Percentiles rank a stretch among this genome's conserved stretches.
phyloP scores from a whole-genome alignment of 768 basidiomycete genomes.

The Nidularia sp. region DNA sequence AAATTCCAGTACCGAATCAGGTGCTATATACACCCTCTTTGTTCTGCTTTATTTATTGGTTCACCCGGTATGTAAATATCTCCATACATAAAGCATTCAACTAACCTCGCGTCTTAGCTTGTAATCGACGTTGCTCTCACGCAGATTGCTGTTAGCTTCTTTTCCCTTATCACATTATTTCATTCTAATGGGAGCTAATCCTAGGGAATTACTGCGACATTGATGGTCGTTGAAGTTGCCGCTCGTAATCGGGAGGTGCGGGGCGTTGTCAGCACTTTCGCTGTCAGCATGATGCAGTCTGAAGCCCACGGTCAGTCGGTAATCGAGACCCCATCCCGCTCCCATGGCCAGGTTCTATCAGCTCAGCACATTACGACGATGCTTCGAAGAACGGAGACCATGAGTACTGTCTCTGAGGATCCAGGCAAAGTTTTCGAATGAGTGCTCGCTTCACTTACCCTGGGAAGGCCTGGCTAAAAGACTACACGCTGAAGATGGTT shows the following conservation, averaged over 20 bases:
- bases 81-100: neutral
- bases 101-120: slow-evolving; percentile 7
- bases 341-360: neutral
- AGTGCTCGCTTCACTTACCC: neutral
- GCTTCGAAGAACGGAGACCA: neutral
- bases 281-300: neutral
- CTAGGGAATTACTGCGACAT: neutral
- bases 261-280: neutral
- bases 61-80: slow-evolving; percentile 11
- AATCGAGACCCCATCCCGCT: neutral
- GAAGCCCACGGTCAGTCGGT: neutral
- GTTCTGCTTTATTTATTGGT: slow-evolving; percentile 16
- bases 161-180: too few species aligned
- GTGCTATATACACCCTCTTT: slow-evolving; percentile 14
- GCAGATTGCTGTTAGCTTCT: slow-evolving; percentile 14
- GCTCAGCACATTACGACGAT: neutral
- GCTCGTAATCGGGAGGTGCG: neutral
- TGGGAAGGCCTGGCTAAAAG: neutral
- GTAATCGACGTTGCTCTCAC: slow-evolving; percentile 16
- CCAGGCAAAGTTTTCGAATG: neutral
- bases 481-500: too few species aligned
- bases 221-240: too few species aligned
- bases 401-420: neutral
- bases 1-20: slow-evolving; percentile 13
- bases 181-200: too few species aligned